phyloP scores from a whole-genome alignment of 345 rosid genomes.

The Eucalyptus marginata region DNA sequence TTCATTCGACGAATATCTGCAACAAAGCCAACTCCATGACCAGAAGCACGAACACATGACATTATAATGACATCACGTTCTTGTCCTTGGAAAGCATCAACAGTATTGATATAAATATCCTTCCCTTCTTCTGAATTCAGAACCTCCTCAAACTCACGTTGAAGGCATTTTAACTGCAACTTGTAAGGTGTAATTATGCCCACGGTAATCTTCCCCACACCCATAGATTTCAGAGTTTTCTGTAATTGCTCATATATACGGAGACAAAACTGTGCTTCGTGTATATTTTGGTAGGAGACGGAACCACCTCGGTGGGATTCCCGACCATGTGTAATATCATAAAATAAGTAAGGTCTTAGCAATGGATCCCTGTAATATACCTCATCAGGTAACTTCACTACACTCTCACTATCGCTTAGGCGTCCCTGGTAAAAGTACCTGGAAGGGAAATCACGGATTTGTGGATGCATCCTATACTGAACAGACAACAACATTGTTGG shows the following conservation, averaged over 20 bases:
- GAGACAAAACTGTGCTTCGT: slow-evolving; percentile 91
- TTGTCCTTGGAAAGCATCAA: slow-evolving; percentile 99
- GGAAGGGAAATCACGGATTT: slow-evolving; percentile 95
- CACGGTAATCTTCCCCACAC: slow-evolving; percentile 61
- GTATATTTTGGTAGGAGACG: slow-evolving; percentile 84
- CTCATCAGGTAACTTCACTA: slow-evolving; percentile 69
- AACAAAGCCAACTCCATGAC: slow-evolving; percentile 95
- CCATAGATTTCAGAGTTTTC: slow-evolving; percentile 57
- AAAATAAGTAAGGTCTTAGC: slow-evolving; percentile 81
- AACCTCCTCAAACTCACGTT: slow-evolving; percentile 69
- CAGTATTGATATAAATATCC: slow-evolving; percentile 91
- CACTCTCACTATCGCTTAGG: slow-evolving; percentile 89
- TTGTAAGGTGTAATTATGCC: slow-evolving; percentile 97
- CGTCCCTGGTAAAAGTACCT: slow-evolving; percentile 96
- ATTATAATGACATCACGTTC: slow-evolving; percentile 98
- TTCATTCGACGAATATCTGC: slow-evolving; percentile 96
- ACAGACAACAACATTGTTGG: slow-evolving; percentile 93
- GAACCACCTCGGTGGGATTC: slow-evolving; percentile 98
- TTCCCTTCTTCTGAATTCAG: slow-evolving; percentile 84
- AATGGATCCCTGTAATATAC: slow-evolving; percentile 75
- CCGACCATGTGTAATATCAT: slow-evolving; percentile 84
- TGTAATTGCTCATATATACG: slow-evolving; percentile 87
- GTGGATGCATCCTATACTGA: slow-evolving; percentile 98
- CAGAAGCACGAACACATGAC: slow-evolving; percentile 99
- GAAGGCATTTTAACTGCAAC: slow-evolving; percentile 94